phyloP scores from a whole-genome alignment of 2,329 filamentous ascomycete genomes.

The Penicillium sp. region DNA sequence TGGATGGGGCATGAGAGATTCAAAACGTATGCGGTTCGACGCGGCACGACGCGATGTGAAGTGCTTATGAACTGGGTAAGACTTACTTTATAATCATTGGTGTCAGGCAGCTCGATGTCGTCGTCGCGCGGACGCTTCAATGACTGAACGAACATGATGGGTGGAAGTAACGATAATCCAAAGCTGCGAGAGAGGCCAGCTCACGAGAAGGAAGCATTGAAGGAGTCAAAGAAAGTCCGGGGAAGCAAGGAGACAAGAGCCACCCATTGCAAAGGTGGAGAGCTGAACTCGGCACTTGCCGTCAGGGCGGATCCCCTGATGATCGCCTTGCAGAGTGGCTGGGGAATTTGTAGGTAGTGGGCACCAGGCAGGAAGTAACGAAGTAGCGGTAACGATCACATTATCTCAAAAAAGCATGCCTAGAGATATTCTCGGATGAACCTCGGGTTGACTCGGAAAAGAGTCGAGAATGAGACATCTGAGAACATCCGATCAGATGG shows the following conservation, averaged over 20 bases:
- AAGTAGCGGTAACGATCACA: not conserved
- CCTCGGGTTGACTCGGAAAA: not conserved
- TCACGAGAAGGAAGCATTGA: not conserved
- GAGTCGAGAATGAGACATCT: not conserved
- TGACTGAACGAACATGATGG: constrained; percentile 2
- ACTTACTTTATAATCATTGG: constrained; percentile 7
- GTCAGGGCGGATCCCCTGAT: constrained; percentile 5
- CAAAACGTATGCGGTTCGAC: not conserved
- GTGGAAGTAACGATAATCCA: not conserved
- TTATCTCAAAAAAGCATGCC: not conserved
- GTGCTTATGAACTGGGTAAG: not conserved
- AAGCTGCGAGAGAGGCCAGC: not conserved
- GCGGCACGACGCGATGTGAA: not conserved
- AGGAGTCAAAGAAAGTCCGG: not conserved
- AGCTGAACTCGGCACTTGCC: constrained; percentile 13
- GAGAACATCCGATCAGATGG: not conserved
- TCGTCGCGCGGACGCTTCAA: constrained; percentile 12
- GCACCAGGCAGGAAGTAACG: no score
- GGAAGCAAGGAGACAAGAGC: constrained; percentile 6
- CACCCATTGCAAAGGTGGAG: constrained; percentile 2
- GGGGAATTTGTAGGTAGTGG: not conserved
- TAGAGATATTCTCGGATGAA: not conserved
- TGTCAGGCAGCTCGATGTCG: not conserved
- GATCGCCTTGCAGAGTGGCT: not conserved
- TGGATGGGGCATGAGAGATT: not conserved